Evolutionary conservation across 2,329 filamentous ascomycete genomes (phyloP).

Genomic region (Leptoxyphium fumago): DNA sequence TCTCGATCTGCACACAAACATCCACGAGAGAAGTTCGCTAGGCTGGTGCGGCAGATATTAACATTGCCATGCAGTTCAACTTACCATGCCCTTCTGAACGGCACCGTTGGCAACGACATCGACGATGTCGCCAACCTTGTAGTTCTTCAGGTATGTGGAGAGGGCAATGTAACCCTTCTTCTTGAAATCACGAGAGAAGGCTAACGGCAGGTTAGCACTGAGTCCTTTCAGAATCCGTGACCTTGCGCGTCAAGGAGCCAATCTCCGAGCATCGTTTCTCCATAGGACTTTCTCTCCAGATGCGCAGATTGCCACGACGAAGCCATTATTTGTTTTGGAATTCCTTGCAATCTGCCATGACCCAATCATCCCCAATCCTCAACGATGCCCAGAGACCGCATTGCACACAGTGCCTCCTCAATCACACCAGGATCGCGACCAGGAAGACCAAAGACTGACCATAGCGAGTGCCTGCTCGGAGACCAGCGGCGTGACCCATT

Average conservation of each 20-base stretch:
- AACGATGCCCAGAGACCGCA: no score
- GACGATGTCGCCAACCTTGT: constrained; percentile 98
- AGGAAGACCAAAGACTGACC: constrained; percentile 12
- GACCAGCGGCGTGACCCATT: constrained; percentile 41
- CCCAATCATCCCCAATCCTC: no score
- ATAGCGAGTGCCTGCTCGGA: constrained; percentile 29
- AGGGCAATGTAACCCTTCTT: constrained; percentile 88
- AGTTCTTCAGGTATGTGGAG: constrained; percentile 86
- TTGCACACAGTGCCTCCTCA: no score
- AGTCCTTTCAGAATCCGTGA: constrained; percentile 1
- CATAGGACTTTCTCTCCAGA: no score
- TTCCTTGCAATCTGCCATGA: no score
- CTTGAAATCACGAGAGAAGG: constrained; percentile 90
- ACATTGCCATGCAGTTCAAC: constrained; percentile 23
- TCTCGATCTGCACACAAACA: background rate
- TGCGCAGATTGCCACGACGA: no score
- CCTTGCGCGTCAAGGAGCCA: no score
- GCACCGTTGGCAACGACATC: constrained; percentile 98
- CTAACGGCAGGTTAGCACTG: constrained; percentile 5
- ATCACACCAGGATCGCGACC: no score
- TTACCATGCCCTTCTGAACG: constrained; percentile 80
- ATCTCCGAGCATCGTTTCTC: no score
- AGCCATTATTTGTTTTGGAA: no score
- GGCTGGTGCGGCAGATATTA: background rate
- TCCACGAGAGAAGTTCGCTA: background rate